phyloP scores from a whole-genome alignment of 164 flowering plant genomes.

The Tinospora cordifolia region DNA sequence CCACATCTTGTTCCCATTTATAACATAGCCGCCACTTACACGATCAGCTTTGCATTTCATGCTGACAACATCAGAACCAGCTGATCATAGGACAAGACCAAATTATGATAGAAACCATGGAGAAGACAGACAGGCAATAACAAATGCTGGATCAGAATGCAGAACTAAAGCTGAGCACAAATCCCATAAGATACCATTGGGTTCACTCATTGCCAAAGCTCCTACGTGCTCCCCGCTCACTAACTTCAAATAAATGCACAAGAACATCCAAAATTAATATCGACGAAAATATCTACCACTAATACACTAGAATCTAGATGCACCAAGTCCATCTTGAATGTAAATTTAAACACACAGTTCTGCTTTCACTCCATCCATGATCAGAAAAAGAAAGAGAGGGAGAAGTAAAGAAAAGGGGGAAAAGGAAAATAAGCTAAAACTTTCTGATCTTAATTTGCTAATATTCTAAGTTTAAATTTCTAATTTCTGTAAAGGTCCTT shows the following conservation, averaged over 20 bases:
- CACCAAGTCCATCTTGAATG: neutral
- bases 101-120: neutral
- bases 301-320: neutral
- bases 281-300: neutral
- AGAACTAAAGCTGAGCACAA: slow-evolving; percentile 8
- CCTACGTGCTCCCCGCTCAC: slow-evolving; percentile 98
- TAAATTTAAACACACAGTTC: neutral
- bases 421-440: neutral
- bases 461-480: neutral
- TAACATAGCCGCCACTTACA: slow-evolving; percentile 79
- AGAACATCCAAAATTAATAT: neutral
- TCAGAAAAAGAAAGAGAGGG: neutral
- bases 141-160: neutral
- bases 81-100: slow-evolving; percentile 34
- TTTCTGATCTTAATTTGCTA: neutral
- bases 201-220: slow-evolving; percentile 99
- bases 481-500: neutral
- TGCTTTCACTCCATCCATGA: neutral
- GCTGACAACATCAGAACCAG: slow-evolving; percentile 99
- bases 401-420: neutral
- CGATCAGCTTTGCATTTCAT: slow-evolving; percentile 98
- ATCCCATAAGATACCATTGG: slow-evolving; percentile 58
- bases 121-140: neutral
- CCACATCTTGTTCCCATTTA: slow-evolving; percentile 99
- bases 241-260: slow-evolving; percentile 46